These are phyloP conservation scores for Neopestalotiopsis rosae DNA, from an alignment of 2,329 filamentous ascomycete species.

Conservation along the genomic window DNA sequence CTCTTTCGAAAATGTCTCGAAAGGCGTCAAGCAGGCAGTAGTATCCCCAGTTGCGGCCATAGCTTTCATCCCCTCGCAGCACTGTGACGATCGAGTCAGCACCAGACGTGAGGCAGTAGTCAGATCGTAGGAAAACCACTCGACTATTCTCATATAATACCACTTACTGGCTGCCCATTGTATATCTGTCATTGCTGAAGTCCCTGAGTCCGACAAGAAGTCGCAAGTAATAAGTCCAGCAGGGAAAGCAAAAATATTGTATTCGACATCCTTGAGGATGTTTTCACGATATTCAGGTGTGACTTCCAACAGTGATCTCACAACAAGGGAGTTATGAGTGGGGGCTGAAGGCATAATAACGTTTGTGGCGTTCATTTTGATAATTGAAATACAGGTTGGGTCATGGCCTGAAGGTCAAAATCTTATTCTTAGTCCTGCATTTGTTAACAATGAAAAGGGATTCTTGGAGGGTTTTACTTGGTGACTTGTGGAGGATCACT, in stretches of 20 bases:
- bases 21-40: conserved; percentile 31
- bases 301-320: not conserved
- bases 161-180: conserved; percentile 27
- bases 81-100: conserved; percentile 22
- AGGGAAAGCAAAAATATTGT: conserved; percentile 16
- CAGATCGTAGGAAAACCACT: too few relatives aligned
- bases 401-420: too few relatives aligned
- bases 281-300: not conserved
- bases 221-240: conserved; percentile 30
- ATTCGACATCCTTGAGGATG: conserved; percentile 9
- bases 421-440: too few relatives aligned
- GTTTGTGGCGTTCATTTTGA: too few relatives aligned
- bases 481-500: too few relatives aligned
- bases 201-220: conserved; percentile 32
- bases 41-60: conserved; percentile 32
- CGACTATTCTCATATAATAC: too few relatives aligned
- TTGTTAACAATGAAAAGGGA: too few relatives aligned
- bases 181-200: conserved; percentile 32
- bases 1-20: conserved; percentile 31
- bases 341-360: not conserved
- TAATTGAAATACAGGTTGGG: too few relatives aligned
- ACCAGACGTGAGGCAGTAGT: not conserved
- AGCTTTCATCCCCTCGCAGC: conserved; percentile 33
- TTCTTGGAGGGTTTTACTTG: too few relatives aligned
- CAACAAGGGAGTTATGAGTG: not conserved